Percentiles rank a stretch among this genome's conserved stretches.
These are phyloP conservation scores for Clitopilus hobsonii DNA, from an alignment of 768 basidiomycete genomes.

Conservation along the genomic window DNA sequence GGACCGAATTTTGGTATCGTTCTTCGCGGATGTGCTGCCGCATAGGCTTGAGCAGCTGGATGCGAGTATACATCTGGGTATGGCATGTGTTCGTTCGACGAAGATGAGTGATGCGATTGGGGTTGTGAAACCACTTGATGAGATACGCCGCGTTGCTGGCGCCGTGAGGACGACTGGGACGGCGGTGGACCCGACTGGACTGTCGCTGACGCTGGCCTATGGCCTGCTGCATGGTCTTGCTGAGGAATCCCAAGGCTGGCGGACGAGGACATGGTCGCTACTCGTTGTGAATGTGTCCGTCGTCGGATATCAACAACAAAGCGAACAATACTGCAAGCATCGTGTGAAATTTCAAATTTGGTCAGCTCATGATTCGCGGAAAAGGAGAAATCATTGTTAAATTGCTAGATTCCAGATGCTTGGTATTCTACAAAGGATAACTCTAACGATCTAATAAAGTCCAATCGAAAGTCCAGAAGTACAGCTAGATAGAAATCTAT, in stretches of 20 bases:
- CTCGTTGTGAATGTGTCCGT: slow-evolving; percentile 1
- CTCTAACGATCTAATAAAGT: too few species aligned
- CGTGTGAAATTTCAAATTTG: slow-evolving; percentile 1
- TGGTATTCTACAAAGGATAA: too few species aligned
- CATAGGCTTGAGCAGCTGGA: slow-evolving; percentile 81
- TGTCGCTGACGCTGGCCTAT: slow-evolving; percentile 59
- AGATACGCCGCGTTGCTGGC: background rate
- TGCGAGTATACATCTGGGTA: slow-evolving; percentile 79
- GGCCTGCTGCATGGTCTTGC: slow-evolving; percentile 30
- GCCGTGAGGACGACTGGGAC: slow-evolving; percentile 10
- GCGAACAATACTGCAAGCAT: background rate
- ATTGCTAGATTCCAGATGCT: too few species aligned
- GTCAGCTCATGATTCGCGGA: background rate
- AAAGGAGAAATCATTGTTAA: background rate
- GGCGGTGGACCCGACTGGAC: slow-evolving; percentile 46
- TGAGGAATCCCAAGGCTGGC: slow-evolving; percentile 25
- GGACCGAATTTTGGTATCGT: slow-evolving; percentile 93
- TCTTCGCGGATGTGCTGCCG: slow-evolving; percentile 77
- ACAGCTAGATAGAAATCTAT: background rate
- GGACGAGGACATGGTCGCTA: slow-evolving; percentile 13
- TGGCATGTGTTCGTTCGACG: slow-evolving; percentile 16
- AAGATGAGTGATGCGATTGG: slow-evolving; percentile 5
- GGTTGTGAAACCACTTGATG: slow-evolving; percentile 9
- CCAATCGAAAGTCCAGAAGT: background rate
- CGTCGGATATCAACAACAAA: background rate